Evolutionary conservation across 129 eudicot species (phyloP).

Genomic region (Tagetes erecta): DNA sequence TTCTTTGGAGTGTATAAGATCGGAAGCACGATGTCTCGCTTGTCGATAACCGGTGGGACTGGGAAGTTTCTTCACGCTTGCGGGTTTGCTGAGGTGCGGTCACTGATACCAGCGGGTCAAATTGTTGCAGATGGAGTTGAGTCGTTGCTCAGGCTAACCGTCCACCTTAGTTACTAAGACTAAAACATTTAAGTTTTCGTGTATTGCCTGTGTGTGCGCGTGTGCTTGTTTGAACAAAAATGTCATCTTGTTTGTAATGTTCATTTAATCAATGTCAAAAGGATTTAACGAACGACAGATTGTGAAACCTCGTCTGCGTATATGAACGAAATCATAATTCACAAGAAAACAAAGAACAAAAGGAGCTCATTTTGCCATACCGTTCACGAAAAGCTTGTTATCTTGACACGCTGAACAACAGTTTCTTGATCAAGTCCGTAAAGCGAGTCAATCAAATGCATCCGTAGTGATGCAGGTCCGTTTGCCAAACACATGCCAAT

Average conservation of each 20-base stretch:
- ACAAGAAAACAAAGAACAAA: neutral
- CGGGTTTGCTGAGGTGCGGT: slow-evolving; percentile 90
- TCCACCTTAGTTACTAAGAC: slow-evolving; percentile 66
- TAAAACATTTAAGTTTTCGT: slow-evolving; percentile 21
- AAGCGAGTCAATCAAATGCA: slow-evolving; percentile 75
- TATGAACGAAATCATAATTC: slow-evolving; percentile 3
- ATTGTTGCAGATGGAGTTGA: slow-evolving; percentile 75
- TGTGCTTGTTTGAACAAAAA: slow-evolving; percentile 27
- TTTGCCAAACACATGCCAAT: slow-evolving; percentile 59
- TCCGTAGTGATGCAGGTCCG: slow-evolving; percentile 84
- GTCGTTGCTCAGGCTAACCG: slow-evolving; percentile 76
- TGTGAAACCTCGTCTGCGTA: neutral
- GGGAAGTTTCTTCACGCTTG: slow-evolving; percentile 89
- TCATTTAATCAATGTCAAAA: slow-evolving; percentile 11
- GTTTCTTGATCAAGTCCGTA: slow-evolving; percentile 63
- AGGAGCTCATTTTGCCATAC: neutral
- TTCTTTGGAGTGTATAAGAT: slow-evolving; percentile 85
- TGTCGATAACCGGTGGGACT: slow-evolving; percentile 91
- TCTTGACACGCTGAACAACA: slow-evolving; percentile 43
- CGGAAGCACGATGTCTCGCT: slow-evolving; percentile 75
- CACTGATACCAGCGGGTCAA: slow-evolving; percentile 91
- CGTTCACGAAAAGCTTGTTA: slow-evolving; percentile 37
- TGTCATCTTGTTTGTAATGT: slow-evolving; percentile 26
- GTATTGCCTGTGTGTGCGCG: neutral
- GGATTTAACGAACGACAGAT: slow-evolving; percentile 5